Conservation (phyloP, 2,329 filamentous ascomycete genomes). For the Aspergillus ustus region DNA sequence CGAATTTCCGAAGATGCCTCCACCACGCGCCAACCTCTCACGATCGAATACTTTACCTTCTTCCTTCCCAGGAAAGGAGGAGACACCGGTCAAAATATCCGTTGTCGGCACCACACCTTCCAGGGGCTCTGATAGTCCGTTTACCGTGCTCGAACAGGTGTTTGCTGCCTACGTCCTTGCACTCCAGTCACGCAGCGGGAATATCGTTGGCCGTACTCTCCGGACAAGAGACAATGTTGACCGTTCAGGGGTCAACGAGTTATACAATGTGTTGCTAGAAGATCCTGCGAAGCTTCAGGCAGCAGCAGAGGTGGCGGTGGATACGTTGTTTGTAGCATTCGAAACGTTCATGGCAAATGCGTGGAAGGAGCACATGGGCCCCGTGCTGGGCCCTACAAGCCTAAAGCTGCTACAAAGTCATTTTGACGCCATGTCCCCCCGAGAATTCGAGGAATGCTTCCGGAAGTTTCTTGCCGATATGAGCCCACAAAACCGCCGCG, state of each 20-base stretch:
- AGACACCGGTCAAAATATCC: slow-evolving; percentile 45
- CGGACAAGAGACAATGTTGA: slow-evolving; percentile 73
- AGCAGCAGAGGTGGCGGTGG: slow-evolving; percentile 74
- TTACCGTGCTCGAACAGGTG: slow-evolving; percentile 79
- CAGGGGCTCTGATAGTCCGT: slow-evolving; percentile 63
- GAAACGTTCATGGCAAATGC: slow-evolving; percentile 89
- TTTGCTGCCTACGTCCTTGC: slow-evolving; percentile 82
- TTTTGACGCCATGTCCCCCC: slow-evolving; percentile 48
- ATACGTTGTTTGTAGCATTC: slow-evolving; percentile 88
- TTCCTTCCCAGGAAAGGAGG: slow-evolving; percentile 52
- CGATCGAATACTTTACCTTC: slow-evolving; percentile 51
- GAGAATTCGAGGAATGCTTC: slow-evolving; percentile 62
- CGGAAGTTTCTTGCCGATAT: slow-evolving; percentile 57
- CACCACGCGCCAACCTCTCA: slow-evolving; percentile 41
- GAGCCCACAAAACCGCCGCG: slow-evolving; percentile 67
- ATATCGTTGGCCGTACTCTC: slow-evolving; percentile 78
- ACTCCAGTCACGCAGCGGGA: slow-evolving; percentile 82
- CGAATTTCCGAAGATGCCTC: slow-evolving; percentile 50
- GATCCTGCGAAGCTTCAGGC: slow-evolving; percentile 78
- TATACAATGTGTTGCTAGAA: slow-evolving; percentile 88
- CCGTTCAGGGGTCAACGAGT: slow-evolving; percentile 80
- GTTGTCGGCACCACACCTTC: slow-evolving; percentile 58
- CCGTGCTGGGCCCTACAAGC: slow-evolving; percentile 73
- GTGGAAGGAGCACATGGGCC: slow-evolving; percentile 87
- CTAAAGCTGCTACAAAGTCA: slow-evolving; percentile 72